Evolutionary conservation across 2,329 filamentous ascomycete genomes (phyloP).

Genomic region (Aspergillus aculeatinus): DNA sequence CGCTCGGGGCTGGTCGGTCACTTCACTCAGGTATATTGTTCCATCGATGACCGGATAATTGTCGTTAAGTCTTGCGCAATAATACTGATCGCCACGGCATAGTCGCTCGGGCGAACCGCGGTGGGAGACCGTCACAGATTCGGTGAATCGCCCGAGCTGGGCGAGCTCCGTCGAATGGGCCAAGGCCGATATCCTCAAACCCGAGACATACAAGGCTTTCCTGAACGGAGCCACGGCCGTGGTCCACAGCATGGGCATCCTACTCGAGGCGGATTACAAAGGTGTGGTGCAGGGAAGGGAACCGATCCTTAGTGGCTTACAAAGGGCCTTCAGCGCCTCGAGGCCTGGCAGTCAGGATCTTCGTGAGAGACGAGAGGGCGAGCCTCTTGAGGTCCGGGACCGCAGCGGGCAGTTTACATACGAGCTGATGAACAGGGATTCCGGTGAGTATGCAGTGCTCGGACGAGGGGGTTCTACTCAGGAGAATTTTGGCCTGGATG

Average conservation of each 20-base stretch:
- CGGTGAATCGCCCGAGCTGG: slow-evolving; percentile 71
- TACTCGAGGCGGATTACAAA: slow-evolving; percentile 98
- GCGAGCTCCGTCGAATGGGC: slow-evolving; percentile 81
- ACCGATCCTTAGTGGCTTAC: slow-evolving; percentile 74
- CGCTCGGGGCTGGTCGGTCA: slow-evolving; percentile 84
- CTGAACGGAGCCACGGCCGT: slow-evolving; percentile 78
- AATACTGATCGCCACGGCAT: slow-evolving; percentile 12
- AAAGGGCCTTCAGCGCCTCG: slow-evolving; percentile 70
- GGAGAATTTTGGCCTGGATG: background rate
- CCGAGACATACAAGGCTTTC: slow-evolving; percentile 72
- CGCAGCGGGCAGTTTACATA: slow-evolving; percentile 81
- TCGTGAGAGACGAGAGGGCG: slow-evolving; percentile 59
- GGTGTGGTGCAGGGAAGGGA: slow-evolving; percentile 80
- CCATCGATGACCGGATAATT: background rate
- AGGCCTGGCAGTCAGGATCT: slow-evolving; percentile 67
- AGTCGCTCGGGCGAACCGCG: slow-evolving; percentile 87
- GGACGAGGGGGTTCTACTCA: no score
- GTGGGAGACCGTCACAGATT: slow-evolving; percentile 79
- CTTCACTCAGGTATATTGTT: slow-evolving; percentile 73
- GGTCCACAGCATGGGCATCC: slow-evolving; percentile 92
- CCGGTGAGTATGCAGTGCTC: slow-evolving; percentile 42
- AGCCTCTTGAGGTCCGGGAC: slow-evolving; percentile 64
- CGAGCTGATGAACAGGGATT: slow-evolving; percentile 94
- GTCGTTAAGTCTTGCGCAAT: background rate
- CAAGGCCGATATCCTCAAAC: slow-evolving; percentile 81